Conservation (phyloP, 2,329 filamentous ascomycete species). For the Monosporascus cannonballus region DNA sequence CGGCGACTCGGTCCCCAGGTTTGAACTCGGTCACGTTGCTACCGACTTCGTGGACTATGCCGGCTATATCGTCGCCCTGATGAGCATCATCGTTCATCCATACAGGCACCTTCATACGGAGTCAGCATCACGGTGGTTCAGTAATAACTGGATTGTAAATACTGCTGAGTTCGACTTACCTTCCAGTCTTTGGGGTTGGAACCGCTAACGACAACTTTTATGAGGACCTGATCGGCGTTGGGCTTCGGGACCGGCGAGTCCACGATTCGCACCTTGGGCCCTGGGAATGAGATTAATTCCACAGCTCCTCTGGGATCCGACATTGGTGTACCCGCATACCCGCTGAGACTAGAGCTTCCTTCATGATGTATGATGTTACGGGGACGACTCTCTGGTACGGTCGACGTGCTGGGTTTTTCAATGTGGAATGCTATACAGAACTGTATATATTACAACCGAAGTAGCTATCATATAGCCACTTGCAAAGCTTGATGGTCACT, state of each 20-base stretch:
- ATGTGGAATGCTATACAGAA: no score
- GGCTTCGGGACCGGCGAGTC: constrained; percentile 34
- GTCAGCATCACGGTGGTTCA: not conserved
- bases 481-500: no score
- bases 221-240: constrained; percentile 32
- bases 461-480: no score
- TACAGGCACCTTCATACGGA: constrained; percentile 23
- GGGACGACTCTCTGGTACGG: not conserved
- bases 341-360: constrained; percentile 18
- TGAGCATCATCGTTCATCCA: constrained; percentile 27
- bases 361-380: constrained; percentile 11
- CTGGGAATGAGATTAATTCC: constrained; percentile 2
- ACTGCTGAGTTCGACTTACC: not conserved
- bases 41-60: constrained; percentile 48
- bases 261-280: constrained; percentile 29
- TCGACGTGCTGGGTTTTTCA: no score
- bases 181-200: constrained; percentile 41
- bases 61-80: constrained; percentile 49
- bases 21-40: constrained; percentile 51
- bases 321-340: constrained; percentile 7
- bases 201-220: constrained; percentile 36
- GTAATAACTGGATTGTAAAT: not conserved
- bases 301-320: not conserved
- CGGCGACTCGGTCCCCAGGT: constrained; percentile 40
- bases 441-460: no score